Base-by-base conservation (phyloP, 345 rosid species). In the Sonneratia caseolaris region DNA sequence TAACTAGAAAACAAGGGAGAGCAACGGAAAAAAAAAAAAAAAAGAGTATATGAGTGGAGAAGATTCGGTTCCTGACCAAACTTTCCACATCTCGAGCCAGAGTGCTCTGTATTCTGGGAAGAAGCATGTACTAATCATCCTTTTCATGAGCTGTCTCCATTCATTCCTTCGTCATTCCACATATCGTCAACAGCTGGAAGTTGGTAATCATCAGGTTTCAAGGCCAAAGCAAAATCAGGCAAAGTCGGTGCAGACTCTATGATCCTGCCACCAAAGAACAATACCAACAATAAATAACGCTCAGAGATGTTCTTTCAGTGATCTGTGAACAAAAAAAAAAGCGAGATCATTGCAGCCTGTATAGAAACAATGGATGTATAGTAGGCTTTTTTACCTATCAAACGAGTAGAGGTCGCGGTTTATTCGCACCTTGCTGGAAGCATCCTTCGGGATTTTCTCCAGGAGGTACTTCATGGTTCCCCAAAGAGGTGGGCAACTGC, bases 181-280 rank as follows among this genome's bases (percentile, higher is more conserved):
- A 80, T 84, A 16, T 82, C 77, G 57, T 84, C 83, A 38, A 81
- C 83, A 0, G 77, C 70, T 66, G 99, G 98, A 42, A 95, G 94
- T 69, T 87, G 91, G 81, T 83, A 96, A 7, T 96, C 97, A 51
- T 96, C 98, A 0, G 99, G 97, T 81, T 87, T 91, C 73, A 96
- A 76, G 16, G 99, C 91, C 84, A 96, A 79, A 11, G 91, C 87
- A 71, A 96, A 96, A 83, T 92, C 99, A 3, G 99, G 99, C 77
- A 96, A 82, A 16, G 92, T 85, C 15, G 98, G 99, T 47, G 98
- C 97, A 5, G 97, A 87, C 89, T 91, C 99, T 88, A 84, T 86
- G 78, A 87, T 87, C 86, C 99, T 96, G 83, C 32, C 37, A 68
- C 16, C 35, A 68, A 24, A 42, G 36, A 42, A 68, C 2, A 47